Percentiles rank a stretch among this genome's conserved stretches.
Conservation (phyloP, 2,329 filamentous ascomycete genomes). For the Sclerotinia borealis region DNA sequence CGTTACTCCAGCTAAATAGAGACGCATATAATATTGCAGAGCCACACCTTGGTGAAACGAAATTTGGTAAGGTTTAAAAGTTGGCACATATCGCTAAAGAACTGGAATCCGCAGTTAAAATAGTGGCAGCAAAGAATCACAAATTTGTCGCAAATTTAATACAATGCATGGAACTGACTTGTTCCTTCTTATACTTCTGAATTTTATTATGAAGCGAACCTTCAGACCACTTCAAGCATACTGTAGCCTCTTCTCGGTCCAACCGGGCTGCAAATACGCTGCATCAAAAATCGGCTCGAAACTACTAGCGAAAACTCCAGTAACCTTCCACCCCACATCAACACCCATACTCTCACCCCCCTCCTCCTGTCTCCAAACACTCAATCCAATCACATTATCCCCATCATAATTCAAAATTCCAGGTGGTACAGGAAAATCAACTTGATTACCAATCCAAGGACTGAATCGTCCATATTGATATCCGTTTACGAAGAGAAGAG, state of each 20-base stretch:
- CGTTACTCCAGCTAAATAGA: no score
- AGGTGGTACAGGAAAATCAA: conserved; percentile 12
- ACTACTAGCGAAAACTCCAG: conserved; percentile 8
- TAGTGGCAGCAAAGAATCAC: no score
- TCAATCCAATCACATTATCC: conserved; percentile 10
- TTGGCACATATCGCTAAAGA: no score
- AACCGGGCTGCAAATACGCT: conserved; percentile 2
- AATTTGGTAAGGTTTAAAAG: no score
- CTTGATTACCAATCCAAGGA: conserved; percentile 11
- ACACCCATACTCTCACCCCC: background rate
- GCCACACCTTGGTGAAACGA: no score
- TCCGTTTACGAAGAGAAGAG: conserved; percentile 54
- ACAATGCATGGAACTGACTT: background rate
- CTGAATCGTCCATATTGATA: conserved; percentile 34
- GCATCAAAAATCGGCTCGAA: conserved; percentile 10
- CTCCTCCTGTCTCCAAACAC: conserved; percentile 10
- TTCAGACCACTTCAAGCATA: background rate
- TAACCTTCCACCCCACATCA: conserved; percentile 10
- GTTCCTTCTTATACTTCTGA: background rate
- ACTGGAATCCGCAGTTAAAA: no score
- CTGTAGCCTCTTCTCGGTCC: conserved; percentile 6
- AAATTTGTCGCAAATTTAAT: no score
- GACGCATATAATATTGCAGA: no score
- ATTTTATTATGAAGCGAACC: background rate
- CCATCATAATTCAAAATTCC: conserved; percentile 13